Evolutionary conservation across 2,329 filamentous ascomycete species (phyloP).

Genomic region (Nigrospora oryzae): DNA sequence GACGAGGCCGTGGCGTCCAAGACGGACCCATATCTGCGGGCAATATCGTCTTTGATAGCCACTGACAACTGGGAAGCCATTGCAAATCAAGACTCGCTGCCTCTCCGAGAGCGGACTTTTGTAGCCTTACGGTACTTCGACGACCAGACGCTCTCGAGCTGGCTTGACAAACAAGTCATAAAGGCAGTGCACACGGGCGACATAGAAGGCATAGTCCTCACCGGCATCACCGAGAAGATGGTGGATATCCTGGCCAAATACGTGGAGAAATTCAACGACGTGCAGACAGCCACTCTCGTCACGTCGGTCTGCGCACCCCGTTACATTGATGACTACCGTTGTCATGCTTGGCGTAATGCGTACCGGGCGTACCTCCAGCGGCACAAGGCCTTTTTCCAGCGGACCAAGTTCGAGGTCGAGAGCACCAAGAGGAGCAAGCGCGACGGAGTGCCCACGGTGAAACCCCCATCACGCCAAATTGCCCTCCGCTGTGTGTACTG

Average conservation of each 20-base stretch:
- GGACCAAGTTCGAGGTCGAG: conserved; percentile 71
- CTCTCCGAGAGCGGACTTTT: conserved; percentile 65
- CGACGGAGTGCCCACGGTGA: conserved; percentile 54
- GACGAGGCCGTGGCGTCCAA: conserved; percentile 52
- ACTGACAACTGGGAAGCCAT: conserved; percentile 70
- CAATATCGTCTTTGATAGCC: conserved; percentile 69
- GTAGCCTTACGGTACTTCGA: conserved; percentile 61
- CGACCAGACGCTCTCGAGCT: conserved; percentile 54
- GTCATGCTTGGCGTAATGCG: conserved; percentile 61
- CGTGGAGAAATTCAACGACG: conserved; percentile 65
- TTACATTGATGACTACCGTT: conserved; percentile 71
- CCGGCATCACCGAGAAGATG: conserved; percentile 63
- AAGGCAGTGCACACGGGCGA: conserved; percentile 58
- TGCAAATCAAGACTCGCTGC: conserved; percentile 63
- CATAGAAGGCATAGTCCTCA: conserved; percentile 69
- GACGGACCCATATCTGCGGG: conserved; percentile 71
- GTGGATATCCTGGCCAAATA: conserved; percentile 72
- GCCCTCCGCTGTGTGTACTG: conserved; percentile 73
- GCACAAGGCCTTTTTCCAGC: conserved; percentile 65
- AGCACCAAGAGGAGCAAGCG: conserved; percentile 62
- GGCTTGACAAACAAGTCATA: conserved; percentile 58
- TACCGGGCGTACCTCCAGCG: conserved; percentile 66
- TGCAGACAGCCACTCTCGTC: conserved; percentile 71
- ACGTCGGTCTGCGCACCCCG: conserved; percentile 66
- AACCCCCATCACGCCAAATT: conserved; percentile 59